Evolutionary conservation across 768 basidiomycete species (phyloP), one percentile per base, ranked within the genome.

Genomic region (Pilatotrama ljubarskyi): DNA sequence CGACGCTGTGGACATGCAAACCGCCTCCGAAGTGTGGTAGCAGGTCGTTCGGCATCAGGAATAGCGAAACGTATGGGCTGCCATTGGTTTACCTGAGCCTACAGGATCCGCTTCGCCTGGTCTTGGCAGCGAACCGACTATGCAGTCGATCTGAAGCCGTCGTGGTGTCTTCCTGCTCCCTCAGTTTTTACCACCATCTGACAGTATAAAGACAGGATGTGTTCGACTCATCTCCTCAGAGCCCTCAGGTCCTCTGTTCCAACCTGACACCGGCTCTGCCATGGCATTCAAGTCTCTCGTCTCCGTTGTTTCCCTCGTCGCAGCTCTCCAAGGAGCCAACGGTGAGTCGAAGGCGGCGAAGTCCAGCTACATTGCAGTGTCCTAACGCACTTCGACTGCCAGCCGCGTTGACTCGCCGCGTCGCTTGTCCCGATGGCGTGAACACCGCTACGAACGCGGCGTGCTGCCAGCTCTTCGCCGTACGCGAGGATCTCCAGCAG

Each of bases 391-490:
- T 38, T 47, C 17, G n/a, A 14, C 26, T 32, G 41, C 53, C 68
- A 68, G 60, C 57, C 20, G 60, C 60, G n/a, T 57, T 62, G 49
- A 55, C 53, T 15, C 64, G 64, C 26, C 64, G 61, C 73, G 67
- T 61, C 35, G 52, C 63, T 42, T 75, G 73, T 55, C 66, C 73
- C 17, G 70, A 72, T 48, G 73, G 74, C 29, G 38, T 38, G 47
- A 62, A 73, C 55, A 69, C 59, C 26, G 74, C 67, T 3, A 57
- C 61, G 0, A 67, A 75, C 61, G 67, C 65, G 7, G 70, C 70
- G 4, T 75, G 73, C 53, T 75, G 74, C 58, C 60, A 61, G 9
- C 67, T 69, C 38, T 73, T 70, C 64, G 62, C 70, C 24, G 63
- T 74, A 29, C 60, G 67, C 25, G 74, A 73, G 26, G 68, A 69